Evolutionary conservation across 768 basidiomycete genomes (phyloP), one percentile per base, ranked within the genome.

Genomic region (Lentinula sp.): DNA sequence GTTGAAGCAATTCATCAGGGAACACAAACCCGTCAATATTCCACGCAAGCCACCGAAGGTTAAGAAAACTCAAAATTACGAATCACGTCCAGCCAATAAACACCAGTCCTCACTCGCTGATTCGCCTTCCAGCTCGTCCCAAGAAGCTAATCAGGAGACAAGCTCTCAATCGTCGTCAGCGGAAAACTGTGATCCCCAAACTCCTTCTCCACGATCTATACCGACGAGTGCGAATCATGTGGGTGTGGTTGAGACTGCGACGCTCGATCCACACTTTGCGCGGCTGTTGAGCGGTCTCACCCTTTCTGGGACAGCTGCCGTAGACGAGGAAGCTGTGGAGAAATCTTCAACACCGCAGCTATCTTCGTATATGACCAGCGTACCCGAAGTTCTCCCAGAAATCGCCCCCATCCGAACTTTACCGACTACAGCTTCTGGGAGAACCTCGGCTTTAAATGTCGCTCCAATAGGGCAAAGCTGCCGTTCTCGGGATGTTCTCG

Each of bases 201-300:
- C 84, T 0, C 85, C 85, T 13, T 87, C 86, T n/a, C 82, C 85
- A 0, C 77, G 81, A 60, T 82, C 80, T 68, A 77, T 77, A 43
- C 76, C 80, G 54, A 69, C 82, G 6, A 63, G 72, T 36, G 67
- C 73, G 4, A 72, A 74, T 20, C 65, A 73, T 37, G 70, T 66
- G 48, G 51, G 66, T 45, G 61, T 68, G 55, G 39, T 72, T 50
- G 69, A 72, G 28, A 61, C 72, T 18, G 72, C 76, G 46, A 62
- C 72, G 54, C 71, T 87, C 64, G 88, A 91, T 68, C 86, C 88
- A 36, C 87, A 90, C 64, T 82, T 91, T 68, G 88, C 88, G 18
- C 79, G 83, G 35, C 76, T 91, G 7, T 74, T 91, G 55, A 82
- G 78, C 49, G 83, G 83, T 5, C 75, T 91, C 54, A 83, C 84